Percentiles rank a stretch among this genome's conserved stretches.
These are phyloP conservation scores for Metrosideros polymorpha DNA, from an alignment of 441 rosid species.

Conservation along the genomic window DNA sequence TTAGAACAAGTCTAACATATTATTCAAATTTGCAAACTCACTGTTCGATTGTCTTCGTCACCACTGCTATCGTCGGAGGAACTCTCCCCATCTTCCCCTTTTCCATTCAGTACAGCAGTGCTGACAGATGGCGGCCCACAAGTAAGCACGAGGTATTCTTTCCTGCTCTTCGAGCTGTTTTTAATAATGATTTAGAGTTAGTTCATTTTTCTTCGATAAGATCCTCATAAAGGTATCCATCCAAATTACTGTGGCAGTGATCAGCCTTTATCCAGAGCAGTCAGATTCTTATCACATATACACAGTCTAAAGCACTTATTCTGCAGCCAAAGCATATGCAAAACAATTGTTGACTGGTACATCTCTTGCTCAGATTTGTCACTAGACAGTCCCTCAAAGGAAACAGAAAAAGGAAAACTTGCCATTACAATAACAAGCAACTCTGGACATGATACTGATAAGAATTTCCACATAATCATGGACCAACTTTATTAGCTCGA, in stretches of 20 bases:
- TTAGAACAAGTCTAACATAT: not conserved
- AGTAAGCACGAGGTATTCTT: slow-evolving; percentile 81
- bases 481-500: not conserved
- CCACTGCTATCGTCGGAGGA: slow-evolving; percentile 51
- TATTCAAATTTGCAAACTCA: slow-evolving; percentile 9
- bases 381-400: not conserved
- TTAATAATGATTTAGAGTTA: not conserved
- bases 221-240: not conserved
- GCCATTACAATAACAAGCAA: not conserved
- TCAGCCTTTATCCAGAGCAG: not conserved
- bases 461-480: not conserved
- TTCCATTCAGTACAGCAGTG: slow-evolving; percentile 35
- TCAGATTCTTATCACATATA: not conserved
- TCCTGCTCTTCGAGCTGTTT: slow-evolving; percentile 69
- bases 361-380: accelerated
- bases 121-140: slow-evolving; percentile 61
- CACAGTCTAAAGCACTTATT: not conserved
- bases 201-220: not conserved
- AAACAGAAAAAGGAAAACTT: not conserved
- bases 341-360: not conserved
- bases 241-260: not conserved
- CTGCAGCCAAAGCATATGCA: not conserved
- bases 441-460: not conserved
- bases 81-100: slow-evolving; percentile 46
- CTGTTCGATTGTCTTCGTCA: slow-evolving; percentile 57